These are phyloP conservation scores for Emericellopsis atlantica DNA, from an alignment of 2,329 filamentous ascomycete genomes.

Conservation along the genomic window DNA sequence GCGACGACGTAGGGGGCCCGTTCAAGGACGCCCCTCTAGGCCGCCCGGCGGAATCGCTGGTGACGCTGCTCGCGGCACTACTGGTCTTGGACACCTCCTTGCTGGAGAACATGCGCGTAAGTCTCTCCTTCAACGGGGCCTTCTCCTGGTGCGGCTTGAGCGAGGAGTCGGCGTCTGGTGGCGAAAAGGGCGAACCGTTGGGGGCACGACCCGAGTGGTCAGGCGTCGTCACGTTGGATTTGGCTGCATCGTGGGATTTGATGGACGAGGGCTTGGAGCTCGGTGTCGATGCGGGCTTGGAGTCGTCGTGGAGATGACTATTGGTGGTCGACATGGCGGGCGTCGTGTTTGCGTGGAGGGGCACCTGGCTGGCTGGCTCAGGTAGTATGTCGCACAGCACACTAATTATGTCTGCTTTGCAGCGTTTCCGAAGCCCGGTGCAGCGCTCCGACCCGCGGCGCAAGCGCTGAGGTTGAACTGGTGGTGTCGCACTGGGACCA, in stretches of 20 bases:
- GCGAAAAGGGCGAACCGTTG: constrained; percentile 22
- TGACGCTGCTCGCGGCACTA: constrained; percentile 9
- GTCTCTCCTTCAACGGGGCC: constrained; percentile 48
- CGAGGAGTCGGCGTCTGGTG: background rate
- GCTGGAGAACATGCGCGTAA: constrained; percentile 53
- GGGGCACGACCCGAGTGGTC: constrained; percentile 19
- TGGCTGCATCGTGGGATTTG: constrained; percentile 30
- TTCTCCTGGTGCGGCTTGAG: constrained; percentile 23
- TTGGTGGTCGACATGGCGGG: too few species aligned
- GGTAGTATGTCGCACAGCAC: too few species aligned
- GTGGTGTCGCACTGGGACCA: background rate
- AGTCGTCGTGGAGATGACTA: constrained; percentile 16
- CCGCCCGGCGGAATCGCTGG: constrained; percentile 18
- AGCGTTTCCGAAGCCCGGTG: background rate
- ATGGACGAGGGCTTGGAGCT: constrained; percentile 37
- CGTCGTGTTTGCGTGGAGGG: too few species aligned
- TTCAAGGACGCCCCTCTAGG: constrained; percentile 20
- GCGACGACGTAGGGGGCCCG: constrained; percentile 14
- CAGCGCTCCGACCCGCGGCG: background rate
- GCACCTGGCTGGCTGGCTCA: too few species aligned
- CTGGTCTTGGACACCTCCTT: constrained; percentile 32
- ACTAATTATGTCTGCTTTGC: too few species aligned
- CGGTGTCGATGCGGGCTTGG: constrained; percentile 26
- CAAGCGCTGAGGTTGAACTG: background rate
- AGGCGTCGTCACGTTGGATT: constrained; percentile 24